Percentiles rank a stretch among this genome's conserved stretches.
phyloP scores from a whole-genome alignment of 139 green algal species.

The Micractinium conductrix region DNA sequence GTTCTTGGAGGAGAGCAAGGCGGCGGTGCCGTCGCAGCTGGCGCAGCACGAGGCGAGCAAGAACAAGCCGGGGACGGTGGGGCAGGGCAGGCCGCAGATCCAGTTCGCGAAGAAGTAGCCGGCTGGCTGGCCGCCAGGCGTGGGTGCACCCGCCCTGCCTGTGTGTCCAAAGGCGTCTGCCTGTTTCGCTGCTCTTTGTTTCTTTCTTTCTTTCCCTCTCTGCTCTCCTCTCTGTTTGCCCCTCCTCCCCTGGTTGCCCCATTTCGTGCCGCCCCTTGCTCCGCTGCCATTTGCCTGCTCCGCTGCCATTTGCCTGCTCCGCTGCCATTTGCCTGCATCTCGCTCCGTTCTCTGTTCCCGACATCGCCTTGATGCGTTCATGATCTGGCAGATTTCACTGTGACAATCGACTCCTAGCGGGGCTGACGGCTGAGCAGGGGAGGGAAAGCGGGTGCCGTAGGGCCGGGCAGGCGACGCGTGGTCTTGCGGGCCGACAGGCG shows the following conservation, averaged over 20 bases:
- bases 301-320: not conserved
- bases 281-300: not conserved
- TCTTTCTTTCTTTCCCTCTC: not conserved
- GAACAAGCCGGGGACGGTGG: constrained; percentile 73
- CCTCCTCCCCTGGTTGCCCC: not conserved
- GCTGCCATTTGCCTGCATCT: not conserved
- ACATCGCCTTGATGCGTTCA: too few species aligned
- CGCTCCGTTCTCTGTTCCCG: too few species aligned
- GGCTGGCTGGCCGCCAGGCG: not conserved
- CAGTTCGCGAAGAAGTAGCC: constrained; percentile 70
- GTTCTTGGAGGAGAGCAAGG: constrained; percentile 76
- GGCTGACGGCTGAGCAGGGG: too few species aligned
- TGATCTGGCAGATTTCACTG: too few species aligned
- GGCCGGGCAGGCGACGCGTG: too few species aligned
- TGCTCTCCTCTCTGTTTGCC: not conserved
- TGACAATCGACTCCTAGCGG: too few species aligned
- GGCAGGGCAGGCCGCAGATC: constrained; percentile 46
- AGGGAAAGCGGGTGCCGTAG: too few species aligned
- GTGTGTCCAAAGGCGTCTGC: not conserved
- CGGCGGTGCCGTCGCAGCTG: constrained; percentile 69
- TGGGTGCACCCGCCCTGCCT: not conserved
- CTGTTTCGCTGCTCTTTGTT: not conserved
- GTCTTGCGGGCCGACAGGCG: too few species aligned
- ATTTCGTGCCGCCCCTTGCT: not conserved
- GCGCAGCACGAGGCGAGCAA: constrained; percentile 82